phyloP scores from a whole-genome alignment of 495 filamentous ascomycete species.

The Astrocystis sublimbata region DNA sequence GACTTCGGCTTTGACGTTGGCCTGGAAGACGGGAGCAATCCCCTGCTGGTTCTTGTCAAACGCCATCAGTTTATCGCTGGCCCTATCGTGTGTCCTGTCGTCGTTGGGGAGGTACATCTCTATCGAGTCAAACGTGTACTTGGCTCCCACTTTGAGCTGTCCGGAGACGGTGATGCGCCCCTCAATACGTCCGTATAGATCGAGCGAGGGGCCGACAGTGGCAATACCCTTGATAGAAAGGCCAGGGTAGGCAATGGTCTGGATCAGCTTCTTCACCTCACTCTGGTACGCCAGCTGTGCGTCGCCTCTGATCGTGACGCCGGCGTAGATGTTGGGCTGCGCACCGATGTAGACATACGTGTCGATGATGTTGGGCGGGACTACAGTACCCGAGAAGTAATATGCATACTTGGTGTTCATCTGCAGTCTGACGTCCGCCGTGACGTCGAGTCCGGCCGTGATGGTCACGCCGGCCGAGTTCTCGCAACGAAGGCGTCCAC shows the following conservation, averaged over 20 bases:
- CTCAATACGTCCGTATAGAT: constrained; percentile 29
- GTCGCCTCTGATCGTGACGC: background rate
- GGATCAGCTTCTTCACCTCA: constrained; percentile 1
- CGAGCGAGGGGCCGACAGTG: constrained; percentile 29
- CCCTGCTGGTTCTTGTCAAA: background rate
- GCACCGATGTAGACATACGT: background rate
- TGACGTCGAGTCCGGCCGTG: background rate
- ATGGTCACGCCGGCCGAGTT: background rate
- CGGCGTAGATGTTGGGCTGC: background rate
- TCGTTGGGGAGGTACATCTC: constrained; percentile 38
- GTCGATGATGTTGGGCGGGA: background rate
- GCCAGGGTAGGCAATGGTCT: background rate
- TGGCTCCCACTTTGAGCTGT: constrained; percentile 23
- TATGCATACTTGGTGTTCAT: background rate
- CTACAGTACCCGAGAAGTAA: background rate
- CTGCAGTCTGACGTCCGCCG: background rate
- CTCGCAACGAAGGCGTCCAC: background rate
- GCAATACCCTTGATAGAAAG: constrained; percentile 40
- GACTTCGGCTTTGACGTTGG: background rate
- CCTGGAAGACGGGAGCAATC: background rate
- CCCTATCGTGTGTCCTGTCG: background rate
- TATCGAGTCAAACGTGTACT: constrained; percentile 28
- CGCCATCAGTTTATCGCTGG: background rate
- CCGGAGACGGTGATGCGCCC: constrained; percentile 6
- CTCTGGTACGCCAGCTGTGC: background rate